Evolutionary conservation across 2,329 filamentous ascomycete genomes (phyloP), one percentile per base, ranked within the genome.

Genomic region (Aspergillus neoniger): DNA sequence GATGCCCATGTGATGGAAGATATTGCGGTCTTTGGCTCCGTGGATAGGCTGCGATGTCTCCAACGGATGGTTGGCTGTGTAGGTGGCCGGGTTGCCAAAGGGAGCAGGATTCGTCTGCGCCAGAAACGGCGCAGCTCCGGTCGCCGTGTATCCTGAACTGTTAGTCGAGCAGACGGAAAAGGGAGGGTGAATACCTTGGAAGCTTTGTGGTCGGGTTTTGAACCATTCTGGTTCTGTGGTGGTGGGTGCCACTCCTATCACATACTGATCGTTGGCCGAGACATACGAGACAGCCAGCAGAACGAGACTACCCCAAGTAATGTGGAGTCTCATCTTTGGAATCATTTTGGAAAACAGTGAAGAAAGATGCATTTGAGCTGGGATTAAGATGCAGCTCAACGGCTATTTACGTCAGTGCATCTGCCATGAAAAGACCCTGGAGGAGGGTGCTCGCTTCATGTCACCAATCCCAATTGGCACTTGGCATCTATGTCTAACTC

Each of bases 1-100:
- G 63, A 87, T 84, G 5, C 88, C 90, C 81, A 91, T 88, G 69
- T 88, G 80, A 63, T 87, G 82, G 74, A 91, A 92, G 67, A 92
- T 90, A n/a, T 64, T 89, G 65, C 82, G 78, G 68, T 88, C 84
- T 28, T 83, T 77, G 2, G 76, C 81, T 25, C 88, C 88, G 55
- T 81, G 71, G 54, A 92, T 88, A 0, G 89, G 88, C 19, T 89
- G 80, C 38, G 86, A 84, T 1, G 89, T 92, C 77, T 91, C 88
- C 59, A 92, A 78, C 52, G 90, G 90, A 52, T 83, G 79, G 68
- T 90, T 90, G 14, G 89, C 87, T 32, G 88, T 85, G 70, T 86
- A 91, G 5, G 86, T 82, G 2, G 77, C 84, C 23, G 47, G 15
- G 8, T 86, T 82, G 17, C 77, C 72, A 64, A 90, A 89, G 19